Conservation (phyloP, 164 flowering plant species). For the Tetracentron sinense region DNA sequence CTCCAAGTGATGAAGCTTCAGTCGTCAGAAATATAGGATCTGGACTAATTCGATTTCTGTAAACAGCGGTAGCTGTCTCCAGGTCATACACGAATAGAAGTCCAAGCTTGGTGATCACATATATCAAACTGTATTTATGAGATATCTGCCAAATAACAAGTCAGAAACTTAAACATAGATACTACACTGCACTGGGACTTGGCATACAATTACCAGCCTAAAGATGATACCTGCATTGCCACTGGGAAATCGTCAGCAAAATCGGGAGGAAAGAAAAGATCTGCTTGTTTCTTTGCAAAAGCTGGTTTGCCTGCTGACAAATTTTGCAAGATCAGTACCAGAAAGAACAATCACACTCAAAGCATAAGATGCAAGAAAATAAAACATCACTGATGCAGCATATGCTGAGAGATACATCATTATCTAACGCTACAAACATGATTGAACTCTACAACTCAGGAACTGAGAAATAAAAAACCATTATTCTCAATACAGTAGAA, state of each 20-base stretch:
- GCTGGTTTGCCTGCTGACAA: slow-evolving; percentile 75
- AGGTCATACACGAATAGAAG: slow-evolving; percentile 93
- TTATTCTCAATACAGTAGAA: too few species aligned
- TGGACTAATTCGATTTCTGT: slow-evolving; percentile 95
- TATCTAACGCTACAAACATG: background rate
- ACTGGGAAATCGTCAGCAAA: slow-evolving; percentile 99
- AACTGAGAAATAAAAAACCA: background rate
- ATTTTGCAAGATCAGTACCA: background rate
- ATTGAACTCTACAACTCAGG: background rate
- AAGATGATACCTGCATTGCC: slow-evolving; percentile 81
- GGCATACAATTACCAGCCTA: background rate
- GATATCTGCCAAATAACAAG: slow-evolving; percentile 67
- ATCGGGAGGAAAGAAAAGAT: slow-evolving; percentile 98
- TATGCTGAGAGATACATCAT: background rate
- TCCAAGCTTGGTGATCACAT: slow-evolving; percentile 97
- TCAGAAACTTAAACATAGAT: slow-evolving; percentile 10
- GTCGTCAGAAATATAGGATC: slow-evolving; percentile 96
- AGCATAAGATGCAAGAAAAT: background rate
- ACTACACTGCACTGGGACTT: background rate
- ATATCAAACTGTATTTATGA: slow-evolving; percentile 78
- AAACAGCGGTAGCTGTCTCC: slow-evolving; percentile 94
- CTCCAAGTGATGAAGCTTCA: slow-evolving; percentile 90
- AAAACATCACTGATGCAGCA: background rate
- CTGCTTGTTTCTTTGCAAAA: slow-evolving; percentile 94
- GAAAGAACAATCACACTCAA: background rate